A percentile compares a stretch with the other conserved stretches of the same genome.
phyloP scores from a whole-genome alignment of 345 rosid genomes.

The Eucalyptus dawsonii region DNA sequence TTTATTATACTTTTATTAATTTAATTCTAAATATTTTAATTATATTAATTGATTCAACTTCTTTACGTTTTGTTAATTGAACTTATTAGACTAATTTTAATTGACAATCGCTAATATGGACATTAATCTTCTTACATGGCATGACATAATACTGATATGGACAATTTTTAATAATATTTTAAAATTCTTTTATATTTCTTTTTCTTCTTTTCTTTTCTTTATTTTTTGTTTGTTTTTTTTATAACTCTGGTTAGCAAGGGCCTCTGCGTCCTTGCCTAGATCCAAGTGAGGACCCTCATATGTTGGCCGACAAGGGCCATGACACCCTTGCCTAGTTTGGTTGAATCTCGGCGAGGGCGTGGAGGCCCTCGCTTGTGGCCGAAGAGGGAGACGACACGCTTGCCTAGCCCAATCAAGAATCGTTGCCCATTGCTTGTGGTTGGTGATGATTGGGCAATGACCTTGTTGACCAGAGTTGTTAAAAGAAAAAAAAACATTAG shows the following conservation, averaged over 20 bases:
- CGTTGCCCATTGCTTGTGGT: too few relatives aligned
- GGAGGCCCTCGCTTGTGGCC: not conserved
- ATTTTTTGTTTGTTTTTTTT: too few relatives aligned
- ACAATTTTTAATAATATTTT: too few relatives aligned
- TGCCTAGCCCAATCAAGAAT: too few relatives aligned
- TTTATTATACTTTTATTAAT: too few relatives aligned
- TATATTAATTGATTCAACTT: not conserved
- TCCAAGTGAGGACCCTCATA: not conserved
- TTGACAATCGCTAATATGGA: rapidly evolving
- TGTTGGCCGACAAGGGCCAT: not conserved
- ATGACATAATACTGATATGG: rapidly evolving
- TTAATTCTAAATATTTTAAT: too few relatives aligned
- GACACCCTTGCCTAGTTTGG: not conserved
- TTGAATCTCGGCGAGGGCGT: rapidly evolving
- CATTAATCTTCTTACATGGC: rapidly evolving
- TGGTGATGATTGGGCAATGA: not conserved
- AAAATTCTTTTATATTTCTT: rapidly evolving
- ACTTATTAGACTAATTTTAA: too few relatives aligned
- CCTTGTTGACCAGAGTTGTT: not conserved
- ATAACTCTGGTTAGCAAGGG: not conserved
- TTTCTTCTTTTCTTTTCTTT: rapidly evolving
- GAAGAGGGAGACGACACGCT: rapidly evolving
- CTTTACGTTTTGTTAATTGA: not conserved
- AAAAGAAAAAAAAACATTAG: too few relatives aligned
- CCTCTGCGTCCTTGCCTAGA: rapidly evolving